phyloP scores from a whole-genome alignment of 805 yeast species.

The Ogataea degrootiae region DNA sequence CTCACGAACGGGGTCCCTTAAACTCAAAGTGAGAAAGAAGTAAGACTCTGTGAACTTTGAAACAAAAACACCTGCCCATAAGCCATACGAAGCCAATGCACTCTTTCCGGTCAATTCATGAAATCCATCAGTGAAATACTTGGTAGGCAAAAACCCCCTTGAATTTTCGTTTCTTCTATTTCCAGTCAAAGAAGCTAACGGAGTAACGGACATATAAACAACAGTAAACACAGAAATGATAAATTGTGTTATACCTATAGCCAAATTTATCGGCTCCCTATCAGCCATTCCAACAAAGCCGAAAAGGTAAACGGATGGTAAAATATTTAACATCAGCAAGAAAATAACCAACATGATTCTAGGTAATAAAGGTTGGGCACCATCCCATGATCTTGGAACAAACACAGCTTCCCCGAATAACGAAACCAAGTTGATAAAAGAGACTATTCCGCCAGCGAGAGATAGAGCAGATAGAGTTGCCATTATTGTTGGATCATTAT shows the following conservation, averaged over 20 bases:
- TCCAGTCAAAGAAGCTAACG: slow-evolving; percentile 53
- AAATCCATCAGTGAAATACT: slow-evolving; percentile 56
- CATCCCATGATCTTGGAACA: slow-evolving; percentile 72
- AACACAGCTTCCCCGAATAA: slow-evolving; percentile 53
- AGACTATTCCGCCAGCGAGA: slow-evolving; percentile 61
- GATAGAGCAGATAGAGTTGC: slow-evolving; percentile 55
- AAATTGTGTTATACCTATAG: slow-evolving; percentile 52
- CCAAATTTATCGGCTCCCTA: slow-evolving; percentile 32
- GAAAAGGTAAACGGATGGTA: slow-evolving; percentile 53
- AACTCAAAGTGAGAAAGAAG: slow-evolving; percentile 67
- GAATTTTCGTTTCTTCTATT: slow-evolving; percentile 28
- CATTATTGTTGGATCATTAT: slow-evolving; percentile 59
- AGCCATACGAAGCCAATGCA: slow-evolving; percentile 55
- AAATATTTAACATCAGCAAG: slow-evolving; percentile 39
- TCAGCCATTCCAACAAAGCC: slow-evolving; percentile 32
- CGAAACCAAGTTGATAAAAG: slow-evolving; percentile 51
- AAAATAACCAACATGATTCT: slow-evolving; percentile 41
- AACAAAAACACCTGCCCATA: slow-evolving; percentile 64
- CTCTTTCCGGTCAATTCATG: slow-evolving; percentile 49
- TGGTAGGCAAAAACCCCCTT: slow-evolving; percentile 49
- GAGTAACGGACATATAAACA: slow-evolving; percentile 54
- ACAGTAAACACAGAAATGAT: slow-evolving; percentile 50
- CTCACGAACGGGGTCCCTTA: slow-evolving; percentile 71
- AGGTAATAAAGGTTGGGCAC: slow-evolving; percentile 54
- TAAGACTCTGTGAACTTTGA: slow-evolving; percentile 75